Evolutionary conservation across 176 grass and related monocot genomes (phyloP).

Genomic region (Pontederia paniculata): DNA sequence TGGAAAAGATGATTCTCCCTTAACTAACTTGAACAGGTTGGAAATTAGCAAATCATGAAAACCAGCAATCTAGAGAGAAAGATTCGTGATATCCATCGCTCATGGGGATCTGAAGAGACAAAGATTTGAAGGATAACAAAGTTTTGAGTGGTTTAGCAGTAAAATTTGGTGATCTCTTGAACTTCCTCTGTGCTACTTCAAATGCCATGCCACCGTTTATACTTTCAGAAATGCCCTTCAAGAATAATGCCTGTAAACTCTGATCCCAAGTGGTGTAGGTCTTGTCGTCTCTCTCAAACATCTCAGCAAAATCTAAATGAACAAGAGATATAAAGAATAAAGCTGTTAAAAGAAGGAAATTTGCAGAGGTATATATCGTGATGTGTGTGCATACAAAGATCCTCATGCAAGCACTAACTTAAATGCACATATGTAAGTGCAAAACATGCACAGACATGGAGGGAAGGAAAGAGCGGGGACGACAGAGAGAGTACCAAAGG

Average conservation of each 20-base stretch:
- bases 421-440: too few species aligned
- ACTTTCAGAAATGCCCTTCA: slow-evolving; percentile 17
- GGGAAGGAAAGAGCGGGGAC: too few species aligned
- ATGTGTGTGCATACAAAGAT: too few species aligned
- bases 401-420: too few species aligned
- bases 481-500: too few species aligned
- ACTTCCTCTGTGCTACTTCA: slow-evolving; percentile 28
- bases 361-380: too few species aligned
- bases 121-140: slow-evolving; percentile 55
- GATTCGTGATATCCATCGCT: slow-evolving; percentile 47
- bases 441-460: too few species aligned
- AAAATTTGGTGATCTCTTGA: slow-evolving; percentile 22
- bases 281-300: slow-evolving; percentile 5
- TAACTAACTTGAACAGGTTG: background rate
- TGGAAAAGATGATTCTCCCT: too few species aligned
- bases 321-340: background rate
- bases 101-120: slow-evolving; percentile 68
- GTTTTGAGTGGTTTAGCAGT: slow-evolving; percentile 13
- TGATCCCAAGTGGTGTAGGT: slow-evolving; percentile 8
- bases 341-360: background rate
- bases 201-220: slow-evolving; percentile 43
- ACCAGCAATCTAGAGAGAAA: slow-evolving; percentile 1
- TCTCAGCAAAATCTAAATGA: slow-evolving; percentile 22
- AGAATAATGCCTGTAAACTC: slow-evolving; percentile 15
- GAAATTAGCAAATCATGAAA: slow-evolving; percentile 2